phyloP scores from a whole-genome alignment of 129 eudicot species.

The Centaurea solstitialis region DNA sequence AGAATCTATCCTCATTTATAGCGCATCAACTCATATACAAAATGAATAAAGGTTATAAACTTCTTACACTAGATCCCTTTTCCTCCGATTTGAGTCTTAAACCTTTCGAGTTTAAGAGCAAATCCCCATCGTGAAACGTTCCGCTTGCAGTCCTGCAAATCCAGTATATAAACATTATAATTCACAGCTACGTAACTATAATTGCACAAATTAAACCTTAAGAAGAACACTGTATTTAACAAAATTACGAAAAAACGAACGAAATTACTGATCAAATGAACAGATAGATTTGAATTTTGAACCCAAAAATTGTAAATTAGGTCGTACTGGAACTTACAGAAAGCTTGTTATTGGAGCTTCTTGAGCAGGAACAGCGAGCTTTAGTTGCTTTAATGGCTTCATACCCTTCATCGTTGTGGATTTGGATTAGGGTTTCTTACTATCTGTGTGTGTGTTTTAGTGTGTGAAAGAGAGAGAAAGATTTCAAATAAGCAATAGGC shows the following conservation, averaged over 20 bases:
- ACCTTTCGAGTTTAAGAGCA: constrained; percentile 79
- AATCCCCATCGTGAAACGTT: constrained; percentile 97
- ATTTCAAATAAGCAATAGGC: background rate
- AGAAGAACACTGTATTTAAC: background rate
- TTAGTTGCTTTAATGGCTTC: constrained; percentile 87
- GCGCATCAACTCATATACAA: background rate
- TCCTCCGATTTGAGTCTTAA: constrained; percentile 68
- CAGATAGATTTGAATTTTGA: background rate
- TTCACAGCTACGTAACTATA: background rate
- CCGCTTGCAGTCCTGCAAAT: constrained; percentile 87
- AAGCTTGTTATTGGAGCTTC: constrained; percentile 79
- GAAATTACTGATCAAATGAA: background rate
- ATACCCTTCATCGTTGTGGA: constrained; percentile 58
- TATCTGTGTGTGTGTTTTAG: constrained; percentile 12
- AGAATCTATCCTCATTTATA: background rate
- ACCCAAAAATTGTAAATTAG: background rate
- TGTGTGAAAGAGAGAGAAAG: background rate
- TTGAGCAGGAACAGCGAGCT: constrained; percentile 91
- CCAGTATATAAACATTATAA: constrained; percentile 17
- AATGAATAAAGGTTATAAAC: background rate
- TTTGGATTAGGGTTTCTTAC: constrained; percentile 22
- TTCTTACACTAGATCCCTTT: constrained; percentile 57
- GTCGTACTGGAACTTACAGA: constrained; percentile 42
- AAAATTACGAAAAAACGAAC: background rate
- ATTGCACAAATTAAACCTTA: background rate